phyloP scores from a whole-genome alignment of 2,329 filamentous ascomycete genomes.

The Fusarium clavum region DNA sequence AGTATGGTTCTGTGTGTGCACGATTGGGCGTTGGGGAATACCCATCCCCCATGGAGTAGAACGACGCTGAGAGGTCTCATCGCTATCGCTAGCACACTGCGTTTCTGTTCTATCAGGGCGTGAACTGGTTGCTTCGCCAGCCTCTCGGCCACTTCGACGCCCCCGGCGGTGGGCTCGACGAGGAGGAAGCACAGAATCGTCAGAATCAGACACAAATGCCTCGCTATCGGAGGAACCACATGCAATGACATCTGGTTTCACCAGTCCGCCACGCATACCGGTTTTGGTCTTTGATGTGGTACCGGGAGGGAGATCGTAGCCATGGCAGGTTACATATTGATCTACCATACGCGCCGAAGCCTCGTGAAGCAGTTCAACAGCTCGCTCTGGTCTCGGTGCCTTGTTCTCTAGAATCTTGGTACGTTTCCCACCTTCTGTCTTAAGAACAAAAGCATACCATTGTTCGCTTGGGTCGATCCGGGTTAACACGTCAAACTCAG shows the following conservation, averaged over 20 bases:
- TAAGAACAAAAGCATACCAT: conserved; percentile 46
- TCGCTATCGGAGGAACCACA: conserved; percentile 39
- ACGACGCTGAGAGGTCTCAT: conserved; percentile 12
- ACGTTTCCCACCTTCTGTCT: conserved; percentile 43
- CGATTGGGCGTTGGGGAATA: conserved; percentile 16
- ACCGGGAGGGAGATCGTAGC: conserved; percentile 46
- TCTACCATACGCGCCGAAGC: conserved; percentile 55
- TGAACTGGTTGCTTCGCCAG: conserved; percentile 22
- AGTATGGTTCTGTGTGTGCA: conserved; percentile 11
- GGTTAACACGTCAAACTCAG: conserved; percentile 42
- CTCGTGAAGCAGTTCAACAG: conserved; percentile 53
- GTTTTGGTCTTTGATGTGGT: conserved; percentile 11
- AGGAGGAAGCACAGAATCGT: conserved; percentile 30
- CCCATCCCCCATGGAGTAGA: conserved; percentile 16
- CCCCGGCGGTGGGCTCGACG: conserved; percentile 23
- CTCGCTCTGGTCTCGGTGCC: conserved; percentile 46
- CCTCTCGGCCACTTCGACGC: conserved; percentile 25
- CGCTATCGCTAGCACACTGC: conserved; percentile 15
- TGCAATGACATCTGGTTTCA: conserved; percentile 37
- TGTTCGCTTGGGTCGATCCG: conserved; percentile 38
- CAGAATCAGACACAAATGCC: conserved; percentile 41
- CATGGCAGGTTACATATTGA: conserved; percentile 48
- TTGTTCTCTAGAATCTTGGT: conserved; percentile 50
- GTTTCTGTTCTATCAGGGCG: conserved; percentile 19
- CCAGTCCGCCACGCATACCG: conserved; percentile 24